phyloP scores from a whole-genome alignment of 2,329 filamentous ascomycete species.

The Diaporthe citriasiana region DNA sequence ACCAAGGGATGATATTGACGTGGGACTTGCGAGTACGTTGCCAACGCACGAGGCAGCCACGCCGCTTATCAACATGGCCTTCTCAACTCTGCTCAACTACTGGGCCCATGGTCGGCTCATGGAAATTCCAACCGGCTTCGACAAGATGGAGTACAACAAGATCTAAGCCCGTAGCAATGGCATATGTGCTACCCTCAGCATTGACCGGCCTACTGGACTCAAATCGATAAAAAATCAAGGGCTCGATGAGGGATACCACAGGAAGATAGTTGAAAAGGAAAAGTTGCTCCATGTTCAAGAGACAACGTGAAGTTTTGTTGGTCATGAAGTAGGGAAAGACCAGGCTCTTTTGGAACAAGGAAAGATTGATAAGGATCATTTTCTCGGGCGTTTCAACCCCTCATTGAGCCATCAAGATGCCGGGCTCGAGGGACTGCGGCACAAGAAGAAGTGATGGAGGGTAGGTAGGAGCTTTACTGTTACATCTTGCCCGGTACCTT shows the following conservation, averaged over 20 bases:
- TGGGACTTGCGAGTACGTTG: slow-evolving; percentile 56
- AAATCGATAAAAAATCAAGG: too few relatives aligned
- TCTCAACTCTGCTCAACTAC: slow-evolving; percentile 50
- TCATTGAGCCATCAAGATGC: background rate
- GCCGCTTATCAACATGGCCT: slow-evolving; percentile 60
- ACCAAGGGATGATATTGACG: slow-evolving; percentile 40
- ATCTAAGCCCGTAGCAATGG: background rate
- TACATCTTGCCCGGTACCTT: background rate
- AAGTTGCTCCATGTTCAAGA: background rate
- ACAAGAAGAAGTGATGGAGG: background rate
- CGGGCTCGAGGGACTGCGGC: background rate
- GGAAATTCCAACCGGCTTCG: slow-evolving; percentile 18
- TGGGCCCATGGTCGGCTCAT: slow-evolving; percentile 41
- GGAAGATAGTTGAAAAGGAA: background rate
- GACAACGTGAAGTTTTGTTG: background rate
- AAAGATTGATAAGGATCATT: background rate
- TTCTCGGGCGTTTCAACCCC: background rate
- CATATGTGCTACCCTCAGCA: background rate
- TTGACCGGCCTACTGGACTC: background rate
- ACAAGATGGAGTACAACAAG: slow-evolving; percentile 15
- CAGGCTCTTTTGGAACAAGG: slow-evolving; percentile 21
- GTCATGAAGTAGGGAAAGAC: slow-evolving; percentile 12
- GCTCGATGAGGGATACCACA: background rate
- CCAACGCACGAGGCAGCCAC: slow-evolving; percentile 55
- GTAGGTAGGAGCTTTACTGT: background rate